phyloP scores from a whole-genome alignment of 352 stramenopile genomes.

The Phytophthora fragariaefolia region DNA sequence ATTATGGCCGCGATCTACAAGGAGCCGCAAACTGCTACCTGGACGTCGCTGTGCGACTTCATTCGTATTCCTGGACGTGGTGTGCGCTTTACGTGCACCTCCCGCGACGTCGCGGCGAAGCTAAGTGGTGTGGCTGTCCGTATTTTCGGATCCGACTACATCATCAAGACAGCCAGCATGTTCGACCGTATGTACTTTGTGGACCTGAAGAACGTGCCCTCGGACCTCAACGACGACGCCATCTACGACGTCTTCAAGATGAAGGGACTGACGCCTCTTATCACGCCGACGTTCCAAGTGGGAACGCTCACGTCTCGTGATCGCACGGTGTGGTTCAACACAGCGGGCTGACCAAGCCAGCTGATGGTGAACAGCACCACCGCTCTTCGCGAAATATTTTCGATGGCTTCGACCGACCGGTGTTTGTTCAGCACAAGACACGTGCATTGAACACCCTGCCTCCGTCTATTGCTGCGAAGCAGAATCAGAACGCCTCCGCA shows the following conservation, averaged over 20 bases:
- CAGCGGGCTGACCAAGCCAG: not conserved
- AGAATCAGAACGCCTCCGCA: too few species aligned
- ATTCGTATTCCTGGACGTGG: constrained; percentile 3
- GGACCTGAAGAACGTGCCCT: constrained; percentile 2
- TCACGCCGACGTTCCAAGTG: constrained; percentile 10
- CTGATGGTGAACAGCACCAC: not conserved
- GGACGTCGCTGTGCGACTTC: constrained; percentile 1
- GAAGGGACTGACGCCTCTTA: not conserved
- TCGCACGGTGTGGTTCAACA: constrained; percentile 9
- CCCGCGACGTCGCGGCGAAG: constrained; percentile 3
- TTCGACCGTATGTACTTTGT: constrained; percentile 18
- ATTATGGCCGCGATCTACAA: too few species aligned
- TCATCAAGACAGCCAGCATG: constrained; percentile 8
- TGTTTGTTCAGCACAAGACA: constrained; percentile 21
- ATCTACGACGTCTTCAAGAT: constrained; percentile 17
- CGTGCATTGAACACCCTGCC: constrained; percentile 1
- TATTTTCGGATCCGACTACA: constrained; percentile 2
- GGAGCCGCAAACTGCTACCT: too few species aligned
- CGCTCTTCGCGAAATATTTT: constrained; percentile 6
- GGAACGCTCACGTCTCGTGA: constrained; percentile 11
- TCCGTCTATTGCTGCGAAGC: constrained; percentile 8
- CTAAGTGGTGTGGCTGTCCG: not conserved
- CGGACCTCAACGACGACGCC: not conserved
- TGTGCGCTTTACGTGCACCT: constrained; percentile 13
- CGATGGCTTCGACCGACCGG: not conserved